Percentiles rank a stretch among this genome's conserved stretches.
These are phyloP conservation scores for Xylaria hypoxylon DNA, from an alignment of 2,329 filamentous ascomycete genomes.

Conservation along the genomic window DNA sequence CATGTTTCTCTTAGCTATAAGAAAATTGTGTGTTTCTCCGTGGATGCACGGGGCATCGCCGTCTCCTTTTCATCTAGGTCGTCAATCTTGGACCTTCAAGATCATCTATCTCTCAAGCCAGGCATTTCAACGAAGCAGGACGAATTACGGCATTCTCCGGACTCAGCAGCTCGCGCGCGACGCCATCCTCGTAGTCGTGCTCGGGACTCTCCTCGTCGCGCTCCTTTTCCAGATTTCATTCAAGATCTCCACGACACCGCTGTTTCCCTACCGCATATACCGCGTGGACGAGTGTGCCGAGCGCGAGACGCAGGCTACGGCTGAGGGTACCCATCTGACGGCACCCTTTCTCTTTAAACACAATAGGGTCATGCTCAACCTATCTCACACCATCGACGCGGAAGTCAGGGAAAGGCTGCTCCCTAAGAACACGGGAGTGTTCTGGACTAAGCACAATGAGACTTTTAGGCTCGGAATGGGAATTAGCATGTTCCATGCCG, in stretches of 20 bases:
- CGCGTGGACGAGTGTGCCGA: background rate
- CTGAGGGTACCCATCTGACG: background rate
- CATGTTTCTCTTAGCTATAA: background rate
- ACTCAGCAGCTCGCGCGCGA: background rate
- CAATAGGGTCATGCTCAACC: slow-evolving; percentile 4
- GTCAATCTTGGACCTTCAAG: background rate
- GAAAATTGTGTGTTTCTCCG: background rate
- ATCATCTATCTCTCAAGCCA: background rate
- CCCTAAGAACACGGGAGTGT: background rate
- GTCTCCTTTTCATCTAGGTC: background rate
- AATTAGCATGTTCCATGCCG: slow-evolving; percentile 13
- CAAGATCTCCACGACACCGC: slow-evolving; percentile 5
- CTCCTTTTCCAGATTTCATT: slow-evolving; percentile 15
- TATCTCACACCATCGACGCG: slow-evolving; percentile 1
- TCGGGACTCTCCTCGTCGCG: background rate
- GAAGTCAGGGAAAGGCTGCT: slow-evolving; percentile 2
- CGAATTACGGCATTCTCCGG: background rate
- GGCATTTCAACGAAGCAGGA: background rate
- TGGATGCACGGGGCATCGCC: background rate
- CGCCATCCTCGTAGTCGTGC: slow-evolving; percentile 4
- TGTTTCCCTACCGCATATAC: slow-evolving; percentile 9
- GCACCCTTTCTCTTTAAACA: slow-evolving; percentile 12
- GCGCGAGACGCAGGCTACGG: background rate
- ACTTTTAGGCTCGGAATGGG: background rate
- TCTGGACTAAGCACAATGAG: slow-evolving; percentile 10